Evolutionary conservation across 1,284 basidiomycete genomes (phyloP).

Genomic region (Neonothopanus nambi): DNA sequence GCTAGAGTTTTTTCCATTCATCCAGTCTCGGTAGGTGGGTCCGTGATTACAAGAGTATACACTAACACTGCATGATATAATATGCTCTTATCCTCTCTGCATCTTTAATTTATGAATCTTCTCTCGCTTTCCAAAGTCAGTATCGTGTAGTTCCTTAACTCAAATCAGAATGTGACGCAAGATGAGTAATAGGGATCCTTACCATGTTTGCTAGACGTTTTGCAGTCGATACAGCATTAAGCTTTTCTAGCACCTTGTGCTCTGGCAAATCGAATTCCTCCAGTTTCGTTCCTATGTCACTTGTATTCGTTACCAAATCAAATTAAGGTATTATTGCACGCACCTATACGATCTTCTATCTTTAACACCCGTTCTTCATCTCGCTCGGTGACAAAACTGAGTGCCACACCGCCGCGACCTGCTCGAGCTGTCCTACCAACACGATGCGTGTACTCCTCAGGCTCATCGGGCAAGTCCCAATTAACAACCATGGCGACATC

Average conservation of each 20-base stretch:
- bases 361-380: slow-evolving; percentile 85
- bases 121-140: slow-evolving; percentile 88
- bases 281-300: slow-evolving; percentile 64
- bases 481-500: slow-evolving; percentile 95
- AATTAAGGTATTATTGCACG: slow-evolving; percentile 28
- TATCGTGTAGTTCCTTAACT: slow-evolving; percentile 84
- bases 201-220: slow-evolving; percentile 96
- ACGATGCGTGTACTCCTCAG: slow-evolving; percentile 80
- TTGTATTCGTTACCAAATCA: neutral
- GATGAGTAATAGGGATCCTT: slow-evolving; percentile 27
- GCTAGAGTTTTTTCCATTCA: too few species aligned
- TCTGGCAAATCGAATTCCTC: slow-evolving; percentile 79
- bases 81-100: slow-evolving; percentile 20
- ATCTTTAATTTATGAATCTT: slow-evolving; percentile 74
- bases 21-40: too few species aligned
- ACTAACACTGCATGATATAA: too few species aligned
- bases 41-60: too few species aligned
- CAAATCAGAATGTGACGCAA: slow-evolving; percentile 6
- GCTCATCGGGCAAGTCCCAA: slow-evolving; percentile 88
- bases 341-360: slow-evolving; percentile 88
- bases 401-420: slow-evolving; percentile 86
- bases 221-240: slow-evolving; percentile 89
- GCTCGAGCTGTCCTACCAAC: slow-evolving; percentile 91
- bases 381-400: slow-evolving; percentile 93
- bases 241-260: slow-evolving; percentile 78